Evolutionary conservation across 345 rosid genomes (phyloP).

Genomic region (Eucalyptus cloeziana): DNA sequence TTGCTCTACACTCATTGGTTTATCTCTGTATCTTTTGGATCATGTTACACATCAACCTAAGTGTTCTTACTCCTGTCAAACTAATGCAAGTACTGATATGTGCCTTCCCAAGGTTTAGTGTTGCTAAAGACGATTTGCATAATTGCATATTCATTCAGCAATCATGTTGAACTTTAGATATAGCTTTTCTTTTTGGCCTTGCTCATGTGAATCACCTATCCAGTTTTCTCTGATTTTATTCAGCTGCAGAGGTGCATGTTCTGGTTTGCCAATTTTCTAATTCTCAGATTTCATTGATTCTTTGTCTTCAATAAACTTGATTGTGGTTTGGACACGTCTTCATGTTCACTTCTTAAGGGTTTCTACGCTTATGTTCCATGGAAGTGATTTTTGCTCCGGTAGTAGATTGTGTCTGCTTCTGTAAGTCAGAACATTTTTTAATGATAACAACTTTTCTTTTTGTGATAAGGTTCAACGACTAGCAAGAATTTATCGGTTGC

Average conservation of each 20-base stretch:
- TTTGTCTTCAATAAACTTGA: background rate
- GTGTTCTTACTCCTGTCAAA: background rate
- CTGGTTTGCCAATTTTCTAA: background rate
- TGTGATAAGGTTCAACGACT: slow-evolving; percentile 40
- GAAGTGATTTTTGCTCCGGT: background rate
- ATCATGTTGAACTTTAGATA: background rate
- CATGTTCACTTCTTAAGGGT: background rate
- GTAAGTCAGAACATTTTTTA: background rate
- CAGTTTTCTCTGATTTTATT: background rate
- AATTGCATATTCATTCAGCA: background rate
- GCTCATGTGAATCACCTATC: background rate
- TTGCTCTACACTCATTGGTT: background rate
- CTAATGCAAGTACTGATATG: background rate
- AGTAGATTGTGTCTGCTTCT: background rate
- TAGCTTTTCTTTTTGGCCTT: background rate
- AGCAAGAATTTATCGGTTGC: slow-evolving; percentile 67
- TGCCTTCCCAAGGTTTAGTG: background rate
- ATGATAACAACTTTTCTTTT: background rate
- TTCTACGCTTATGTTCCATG: background rate
- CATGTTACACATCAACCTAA: background rate
- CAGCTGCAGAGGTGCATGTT: background rate
- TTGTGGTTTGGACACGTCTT: background rate
- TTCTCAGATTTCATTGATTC: background rate
- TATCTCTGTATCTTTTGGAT: background rate
- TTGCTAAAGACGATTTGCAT: background rate